phyloP scores from a whole-genome alignment of 108 stramenopile species.

The Craspedostauros australis region DNA sequence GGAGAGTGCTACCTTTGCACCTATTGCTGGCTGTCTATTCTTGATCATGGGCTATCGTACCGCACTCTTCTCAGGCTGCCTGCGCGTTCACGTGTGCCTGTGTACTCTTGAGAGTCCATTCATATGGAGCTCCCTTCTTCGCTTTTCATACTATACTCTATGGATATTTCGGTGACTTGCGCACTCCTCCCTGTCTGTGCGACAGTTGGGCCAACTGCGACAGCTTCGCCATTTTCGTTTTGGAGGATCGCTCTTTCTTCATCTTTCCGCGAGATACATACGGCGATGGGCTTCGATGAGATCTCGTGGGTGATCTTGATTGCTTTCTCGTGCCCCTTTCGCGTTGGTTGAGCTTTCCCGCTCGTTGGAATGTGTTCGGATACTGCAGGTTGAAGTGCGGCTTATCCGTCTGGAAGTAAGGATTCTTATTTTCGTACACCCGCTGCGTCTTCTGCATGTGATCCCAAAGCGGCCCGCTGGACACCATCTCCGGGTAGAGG shows the following conservation, averaged over 20 bases:
- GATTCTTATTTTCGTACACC: constrained; percentile 29
- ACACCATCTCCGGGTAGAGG: constrained; percentile 13
- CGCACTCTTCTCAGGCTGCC: too few relatives aligned
- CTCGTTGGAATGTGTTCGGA: constrained; percentile 23
- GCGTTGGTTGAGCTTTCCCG: constrained; percentile 12
- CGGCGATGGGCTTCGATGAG: not conserved
- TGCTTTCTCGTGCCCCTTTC: constrained; percentile 2
- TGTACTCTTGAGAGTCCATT: too few relatives aligned
- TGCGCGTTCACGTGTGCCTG: too few relatives aligned
- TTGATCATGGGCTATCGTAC: too few relatives aligned
- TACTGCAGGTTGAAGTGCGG: constrained; percentile 13
- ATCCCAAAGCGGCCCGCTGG: constrained; percentile 4
- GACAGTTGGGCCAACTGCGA: too few relatives aligned
- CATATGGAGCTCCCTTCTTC: constrained; percentile 2
- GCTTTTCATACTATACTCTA: not conserved
- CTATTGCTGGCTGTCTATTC: too few relatives aligned
- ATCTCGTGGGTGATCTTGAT: not conserved
- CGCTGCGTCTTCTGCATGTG: constrained; percentile 21
- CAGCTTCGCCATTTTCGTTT: not conserved
- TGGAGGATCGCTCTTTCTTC: not conserved
- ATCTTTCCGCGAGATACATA: too few relatives aligned
- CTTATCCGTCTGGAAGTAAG: constrained; percentile 25
- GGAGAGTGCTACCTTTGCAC: too few relatives aligned
- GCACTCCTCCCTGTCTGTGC: not conserved
- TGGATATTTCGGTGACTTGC: not conserved